These are phyloP conservation scores for Plasmodium falciparum DNA, from an alignment of 169 alveolate genomes.

Conservation along the genomic window DNA sequence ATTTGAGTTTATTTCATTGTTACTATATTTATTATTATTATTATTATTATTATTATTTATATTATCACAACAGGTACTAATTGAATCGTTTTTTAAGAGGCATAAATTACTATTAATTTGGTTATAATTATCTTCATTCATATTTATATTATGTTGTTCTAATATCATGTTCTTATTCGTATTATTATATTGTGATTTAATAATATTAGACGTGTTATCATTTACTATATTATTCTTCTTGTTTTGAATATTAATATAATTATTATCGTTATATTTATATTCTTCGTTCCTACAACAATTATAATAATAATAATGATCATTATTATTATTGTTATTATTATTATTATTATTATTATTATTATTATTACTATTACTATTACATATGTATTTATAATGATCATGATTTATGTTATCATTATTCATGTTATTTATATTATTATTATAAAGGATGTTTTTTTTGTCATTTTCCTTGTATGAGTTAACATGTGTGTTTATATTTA, in stretches of 20 bases:
- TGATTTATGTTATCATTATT: slow-evolving; percentile 5
- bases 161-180: background rate
- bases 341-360: too few species aligned
- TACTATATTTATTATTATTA: background rate
- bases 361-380: background rate
- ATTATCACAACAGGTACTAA: slow-evolving; percentile 16
- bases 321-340: background rate
- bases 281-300: background rate
- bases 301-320: too few species aligned
- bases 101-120: background rate
- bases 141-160: slow-evolving; percentile 13
- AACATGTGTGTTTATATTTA: too few species aligned
- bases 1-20: slow-evolving; percentile 10
- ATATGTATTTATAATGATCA: slow-evolving; percentile 12
- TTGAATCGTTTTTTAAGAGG: slow-evolving; percentile 5
- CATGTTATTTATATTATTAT: slow-evolving; percentile 8
- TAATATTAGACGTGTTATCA: background rate
- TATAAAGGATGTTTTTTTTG: too few species aligned
- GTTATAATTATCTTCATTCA: slow-evolving; percentile 1
- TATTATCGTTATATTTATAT: slow-evolving; percentile 8
- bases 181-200: slow-evolving; percentile 1
- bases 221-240: background rate
- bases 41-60: slow-evolving; percentile 1
- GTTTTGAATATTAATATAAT: slow-evolving; percentile 5
- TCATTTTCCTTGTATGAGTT: too few species aligned